Percentiles rank a stretch among this genome's conserved stretches.
Evolutionary conservation across 2,329 filamentous ascomycete species (phyloP).

Genomic region (Basipetospora chlamydospora): DNA sequence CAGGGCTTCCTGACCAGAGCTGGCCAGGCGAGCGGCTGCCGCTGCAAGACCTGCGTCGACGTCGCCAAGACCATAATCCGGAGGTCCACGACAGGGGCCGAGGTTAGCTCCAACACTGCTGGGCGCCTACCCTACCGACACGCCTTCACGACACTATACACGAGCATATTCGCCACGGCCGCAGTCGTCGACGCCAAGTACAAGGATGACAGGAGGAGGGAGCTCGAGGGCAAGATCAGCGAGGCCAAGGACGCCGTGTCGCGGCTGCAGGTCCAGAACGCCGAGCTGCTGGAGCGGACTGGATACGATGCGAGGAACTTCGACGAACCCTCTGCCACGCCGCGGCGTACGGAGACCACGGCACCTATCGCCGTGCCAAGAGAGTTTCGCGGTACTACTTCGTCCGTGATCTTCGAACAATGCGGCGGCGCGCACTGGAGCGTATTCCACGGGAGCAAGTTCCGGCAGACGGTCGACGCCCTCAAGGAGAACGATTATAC

Average conservation of each 20-base stretch:
- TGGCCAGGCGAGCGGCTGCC: conserved; percentile 47
- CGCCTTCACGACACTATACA: conserved; percentile 52
- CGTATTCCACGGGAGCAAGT: conserved; percentile 1
- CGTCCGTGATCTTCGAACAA: conserved; percentile 3
- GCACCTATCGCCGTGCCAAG: too few species aligned
- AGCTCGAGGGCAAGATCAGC: conserved; percentile 41
- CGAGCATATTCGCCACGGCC: conserved; percentile 50
- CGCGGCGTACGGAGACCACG: too few species aligned
- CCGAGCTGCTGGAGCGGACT: conserved; percentile 4
- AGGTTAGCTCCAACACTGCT: too few species aligned
- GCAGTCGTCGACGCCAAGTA: conserved; percentile 44
- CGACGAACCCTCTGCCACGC: too few species aligned
- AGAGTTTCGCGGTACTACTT: too few species aligned
- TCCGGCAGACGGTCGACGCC: background rate
- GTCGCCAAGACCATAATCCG: conserved; percentile 29
- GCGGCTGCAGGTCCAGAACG: conserved; percentile 7
- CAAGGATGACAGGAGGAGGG: conserved; percentile 42
- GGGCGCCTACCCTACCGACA: conserved; percentile 33
- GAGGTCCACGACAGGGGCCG: conserved; percentile 26
- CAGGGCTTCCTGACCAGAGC: conserved; percentile 54
- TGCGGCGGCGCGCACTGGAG: conserved; percentile 1
- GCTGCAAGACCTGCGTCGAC: conserved; percentile 46
- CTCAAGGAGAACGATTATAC: conserved; percentile 2
- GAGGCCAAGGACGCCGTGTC: conserved; percentile 9
- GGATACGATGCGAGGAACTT: background rate